Percentiles rank a stretch among this genome's conserved stretches.
phyloP scores from a whole-genome alignment of 805 yeast species.

The Hanseniaspora clermontiae region DNA sequence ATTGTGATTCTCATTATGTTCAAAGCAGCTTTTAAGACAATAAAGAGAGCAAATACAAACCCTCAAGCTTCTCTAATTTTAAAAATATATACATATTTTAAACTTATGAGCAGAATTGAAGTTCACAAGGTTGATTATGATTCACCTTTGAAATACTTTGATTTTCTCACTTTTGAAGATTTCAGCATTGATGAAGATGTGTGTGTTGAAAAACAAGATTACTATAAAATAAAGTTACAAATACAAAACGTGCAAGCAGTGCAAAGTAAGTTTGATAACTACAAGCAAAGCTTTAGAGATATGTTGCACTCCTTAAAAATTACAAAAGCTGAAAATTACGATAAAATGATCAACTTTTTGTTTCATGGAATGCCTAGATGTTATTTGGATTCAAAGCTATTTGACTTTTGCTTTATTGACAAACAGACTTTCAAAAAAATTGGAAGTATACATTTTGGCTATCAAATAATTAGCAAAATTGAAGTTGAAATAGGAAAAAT shows the following conservation, averaged over 20 bases:
- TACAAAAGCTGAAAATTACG: neutral
- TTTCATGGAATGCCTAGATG: constrained; percentile 10
- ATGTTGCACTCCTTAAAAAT: neutral
- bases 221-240: neutral
- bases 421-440: neutral
- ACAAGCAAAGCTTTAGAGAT: neutral
- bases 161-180: constrained; percentile 1
- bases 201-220: neutral
- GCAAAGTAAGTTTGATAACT: neutral
- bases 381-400: neutral
- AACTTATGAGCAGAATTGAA: neutral
- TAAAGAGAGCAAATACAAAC: too few species aligned
- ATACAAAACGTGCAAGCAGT: neutral
- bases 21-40: too few species aligned
- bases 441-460: neutral
- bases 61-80: too few species aligned
- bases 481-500: neutral
- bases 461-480: neutral
- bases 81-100: too few species aligned
- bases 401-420: neutral
- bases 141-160: constrained; percentile 1
- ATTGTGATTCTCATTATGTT: too few species aligned
- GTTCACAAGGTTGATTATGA: constrained; percentile 4
- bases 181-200: neutral
- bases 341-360: constrained; percentile 2